Evolutionary conservation across 805 yeast genomes (phyloP), one percentile per base, ranked within the genome.

Genomic region (Saccharomycopsis fibuligera): DNA sequence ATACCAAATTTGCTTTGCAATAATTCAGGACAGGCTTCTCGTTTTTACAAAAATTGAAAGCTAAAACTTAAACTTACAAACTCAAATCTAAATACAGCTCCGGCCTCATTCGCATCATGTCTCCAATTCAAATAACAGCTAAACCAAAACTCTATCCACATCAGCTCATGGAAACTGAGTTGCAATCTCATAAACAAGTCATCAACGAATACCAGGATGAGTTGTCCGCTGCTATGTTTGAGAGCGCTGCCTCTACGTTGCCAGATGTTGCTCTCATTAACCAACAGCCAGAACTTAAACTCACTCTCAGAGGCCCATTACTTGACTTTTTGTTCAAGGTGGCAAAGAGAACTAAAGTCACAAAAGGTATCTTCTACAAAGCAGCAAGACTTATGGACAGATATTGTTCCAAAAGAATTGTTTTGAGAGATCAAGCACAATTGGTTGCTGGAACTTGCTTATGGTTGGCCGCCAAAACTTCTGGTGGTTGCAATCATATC

Each of bases 391-490:
- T 90, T 46, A 85, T 91, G 53, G 99, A 91, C 64, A 77, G 97
- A 53, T 91, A 91, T 68, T 86, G 96, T 62, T 84, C 96, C 46
- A 84, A 82, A 58, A 74, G 98, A 57, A 79, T 89, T 5, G 93
- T 90, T 0, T 74, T 85, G 54, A 78, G 82, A 56, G 90, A 86
- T 50, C 98, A 90, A 66, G 81, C 87, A 53, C 96, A 90, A 65
- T 73, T 91, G 47, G 91, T 91, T 9, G 88, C 95, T 29, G 85
- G 95, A 53, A 87, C 96, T 3, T 87, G 96, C 53, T 68, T 91
- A 31, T 91, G 98, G 97, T 75, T 91, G 29, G 87, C 96, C 2
- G 82, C 96, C 23, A 91, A 91, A 63, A 73, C 81, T n/a, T 77
- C 76, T 58, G 87, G 87, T 43, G 87, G 87, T 35, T 81, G 83